Evolutionary conservation across 495 filamentous ascomycete species (phyloP).

Genomic region (Aspergillus nanangensis): DNA sequence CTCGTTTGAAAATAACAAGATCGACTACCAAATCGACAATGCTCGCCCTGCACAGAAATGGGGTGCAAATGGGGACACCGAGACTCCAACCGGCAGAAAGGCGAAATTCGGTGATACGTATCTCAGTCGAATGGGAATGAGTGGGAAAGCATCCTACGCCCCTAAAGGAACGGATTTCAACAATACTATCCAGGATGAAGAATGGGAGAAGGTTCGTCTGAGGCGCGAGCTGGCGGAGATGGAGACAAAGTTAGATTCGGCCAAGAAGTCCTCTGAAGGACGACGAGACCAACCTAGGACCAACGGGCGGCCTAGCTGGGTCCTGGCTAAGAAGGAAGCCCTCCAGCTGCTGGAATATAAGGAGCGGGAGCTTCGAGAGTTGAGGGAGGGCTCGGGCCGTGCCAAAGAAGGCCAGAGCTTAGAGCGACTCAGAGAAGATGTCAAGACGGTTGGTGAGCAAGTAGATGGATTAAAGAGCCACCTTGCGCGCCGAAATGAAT

Average conservation of each 20-base stretch:
- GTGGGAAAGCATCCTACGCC: conserved; percentile 65
- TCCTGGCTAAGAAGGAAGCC: conserved; percentile 87
- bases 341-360: conserved; percentile 72
- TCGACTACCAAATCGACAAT: conserved; percentile 89
- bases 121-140: conserved; percentile 80
- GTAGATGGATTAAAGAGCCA: conserved; percentile 51
- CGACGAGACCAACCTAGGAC: conserved; percentile 54
- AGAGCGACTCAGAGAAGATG: conserved; percentile 38
- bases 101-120: conserved; percentile 97
- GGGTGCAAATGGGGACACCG: conserved; percentile 64
- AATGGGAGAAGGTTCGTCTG: conserved; percentile 95
- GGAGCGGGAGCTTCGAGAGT: conserved; percentile 44
- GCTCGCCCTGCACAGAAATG: conserved; percentile 59
- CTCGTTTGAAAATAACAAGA: conserved; percentile 88
- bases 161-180: conserved; percentile 83
- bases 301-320: conserved; percentile 48
- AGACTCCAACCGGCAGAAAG: conserved; percentile 79
- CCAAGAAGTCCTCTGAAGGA: conserved; percentile 61
- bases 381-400: conserved; percentile 39
- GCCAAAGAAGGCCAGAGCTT: conserved; percentile 40
- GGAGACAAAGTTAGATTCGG: conserved; percentile 74
- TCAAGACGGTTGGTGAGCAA: conserved; percentile 47
- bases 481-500: conserved; percentile 37
- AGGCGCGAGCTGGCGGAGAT: conserved; percentile 87
- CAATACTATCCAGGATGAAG: conserved; percentile 68